Percentiles rank a stretch among this genome's conserved stretches.
Conservation (phyloP, 345 rosid genomes). For the Psidium guajava region DNA sequence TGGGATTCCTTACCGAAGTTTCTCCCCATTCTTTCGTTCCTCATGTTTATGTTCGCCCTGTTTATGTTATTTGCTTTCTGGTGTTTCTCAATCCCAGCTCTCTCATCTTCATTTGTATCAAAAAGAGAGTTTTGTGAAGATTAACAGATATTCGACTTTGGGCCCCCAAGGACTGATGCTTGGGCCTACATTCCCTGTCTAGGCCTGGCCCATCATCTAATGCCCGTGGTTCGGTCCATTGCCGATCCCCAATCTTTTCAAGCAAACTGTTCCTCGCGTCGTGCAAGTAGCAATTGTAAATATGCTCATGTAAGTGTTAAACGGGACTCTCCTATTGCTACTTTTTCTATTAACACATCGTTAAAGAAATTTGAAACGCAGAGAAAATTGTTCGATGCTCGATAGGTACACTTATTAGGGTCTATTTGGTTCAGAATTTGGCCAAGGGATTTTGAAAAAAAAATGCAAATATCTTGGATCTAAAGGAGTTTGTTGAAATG, state of each 20-base stretch:
- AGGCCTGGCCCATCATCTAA: not conserved
- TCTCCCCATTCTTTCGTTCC: not conserved
- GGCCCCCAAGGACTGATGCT: not conserved
- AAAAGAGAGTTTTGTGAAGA: not conserved
- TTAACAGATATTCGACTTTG: not conserved
- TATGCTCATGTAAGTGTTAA: not conserved
- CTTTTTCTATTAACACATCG: not conserved
- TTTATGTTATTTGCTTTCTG: not conserved
- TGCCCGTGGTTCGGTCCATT: not conserved
- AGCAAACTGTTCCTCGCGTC: not conserved
- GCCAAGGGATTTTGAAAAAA: no score
- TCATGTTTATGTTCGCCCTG: not conserved
- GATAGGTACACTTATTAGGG: not conserved
- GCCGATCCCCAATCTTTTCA: not conserved
- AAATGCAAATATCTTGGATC: no score
- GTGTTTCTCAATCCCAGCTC: not conserved
- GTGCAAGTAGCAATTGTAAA: not conserved
- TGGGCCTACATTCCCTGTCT: not conserved
- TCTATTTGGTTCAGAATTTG: no score
- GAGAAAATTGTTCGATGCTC: not conserved
- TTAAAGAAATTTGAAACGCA: not conserved
- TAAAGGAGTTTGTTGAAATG: no score
- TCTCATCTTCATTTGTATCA: not conserved
- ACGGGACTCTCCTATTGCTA: not conserved
- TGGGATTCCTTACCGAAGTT: not conserved